phyloP scores from a whole-genome alignment of 2,329 filamentous ascomycete species.

The Chalaropsis ovoidea region DNA sequence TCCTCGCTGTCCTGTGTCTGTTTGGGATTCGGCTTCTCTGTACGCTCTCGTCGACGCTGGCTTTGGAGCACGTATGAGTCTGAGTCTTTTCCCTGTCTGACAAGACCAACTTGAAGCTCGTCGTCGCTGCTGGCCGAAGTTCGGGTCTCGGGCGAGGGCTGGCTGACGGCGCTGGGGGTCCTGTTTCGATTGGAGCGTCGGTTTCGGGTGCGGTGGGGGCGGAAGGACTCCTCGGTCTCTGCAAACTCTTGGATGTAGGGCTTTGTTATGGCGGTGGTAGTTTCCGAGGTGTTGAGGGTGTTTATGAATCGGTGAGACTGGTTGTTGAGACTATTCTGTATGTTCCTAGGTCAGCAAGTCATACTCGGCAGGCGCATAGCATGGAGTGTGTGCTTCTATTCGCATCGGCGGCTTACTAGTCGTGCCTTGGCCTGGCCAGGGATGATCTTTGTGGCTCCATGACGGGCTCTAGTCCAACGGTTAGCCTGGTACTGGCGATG shows the following conservation, averaged over 20 bases:
- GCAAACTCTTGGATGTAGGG: slow-evolving; percentile 6
- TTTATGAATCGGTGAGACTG: slow-evolving; percentile 3
- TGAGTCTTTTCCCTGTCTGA: background rate
- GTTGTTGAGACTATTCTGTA: background rate
- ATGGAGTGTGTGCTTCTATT: background rate
- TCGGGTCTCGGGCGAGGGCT: background rate
- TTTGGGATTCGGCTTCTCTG: slow-evolving; percentile 1
- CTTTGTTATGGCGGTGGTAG: background rate
- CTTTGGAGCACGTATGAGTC: background rate
- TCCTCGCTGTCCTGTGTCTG: slow-evolving; percentile 14
- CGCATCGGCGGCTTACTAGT: slow-evolving; percentile 8
- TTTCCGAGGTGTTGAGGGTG: background rate
- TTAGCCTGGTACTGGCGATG: background rate
- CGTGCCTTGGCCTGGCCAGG: slow-evolving; percentile 13
- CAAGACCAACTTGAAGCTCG: slow-evolving; percentile 13
- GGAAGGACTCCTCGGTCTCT: slow-evolving; percentile 2
- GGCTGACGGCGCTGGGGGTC: background rate
- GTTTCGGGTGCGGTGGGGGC: slow-evolving; percentile 8
- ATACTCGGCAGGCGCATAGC: background rate
- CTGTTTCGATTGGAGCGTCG: background rate
- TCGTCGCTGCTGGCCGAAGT: slow-evolving; percentile 14
- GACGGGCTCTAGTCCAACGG: background rate
- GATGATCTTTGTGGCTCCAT: slow-evolving; percentile 13
- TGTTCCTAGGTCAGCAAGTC: background rate
- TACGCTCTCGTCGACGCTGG: background rate